Conservation (phyloP, 2,329 filamentous ascomycete species). For the Fusarium veterinarium region DNA sequence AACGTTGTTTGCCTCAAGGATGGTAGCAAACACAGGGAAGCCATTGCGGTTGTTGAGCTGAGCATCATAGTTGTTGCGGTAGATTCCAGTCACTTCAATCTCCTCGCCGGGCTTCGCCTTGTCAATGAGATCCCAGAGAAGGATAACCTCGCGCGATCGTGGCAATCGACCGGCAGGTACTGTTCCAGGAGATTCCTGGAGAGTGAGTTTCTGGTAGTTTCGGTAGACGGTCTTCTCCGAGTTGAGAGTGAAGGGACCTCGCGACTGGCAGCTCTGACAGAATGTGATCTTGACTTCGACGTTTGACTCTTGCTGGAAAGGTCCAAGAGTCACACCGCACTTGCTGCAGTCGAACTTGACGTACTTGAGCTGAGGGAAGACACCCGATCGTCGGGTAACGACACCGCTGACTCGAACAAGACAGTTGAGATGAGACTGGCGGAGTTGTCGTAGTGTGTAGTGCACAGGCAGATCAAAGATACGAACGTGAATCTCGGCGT, state of each 20-base stretch:
- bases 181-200: constrained; percentile 96
- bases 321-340: constrained; percentile 90
- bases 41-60: constrained; percentile 98
- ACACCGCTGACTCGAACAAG: constrained; percentile 94
- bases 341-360: constrained; percentile 98
- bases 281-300: constrained; percentile 96
- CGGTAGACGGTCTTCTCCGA: constrained; percentile 98
- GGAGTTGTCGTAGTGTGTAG: constrained; percentile 93
- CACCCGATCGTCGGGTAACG: constrained; percentile 91
- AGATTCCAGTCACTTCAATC: constrained; percentile 95
- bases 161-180: constrained; percentile 95
- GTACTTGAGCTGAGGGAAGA: constrained; percentile 98
- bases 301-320: constrained; percentile 97
- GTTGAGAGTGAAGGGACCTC: constrained; percentile 94
- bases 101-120: constrained; percentile 97
- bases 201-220: constrained; percentile 97
- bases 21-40: constrained; percentile 97
- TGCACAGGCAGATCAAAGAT: constrained; percentile 95
- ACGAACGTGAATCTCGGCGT: constrained; percentile 96
- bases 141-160: constrained; percentile 91
- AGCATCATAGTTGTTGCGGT: constrained; percentile 98
- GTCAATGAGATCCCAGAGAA: constrained; percentile 97
- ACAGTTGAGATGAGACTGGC: constrained; percentile 95
- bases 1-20: constrained; percentile 96
- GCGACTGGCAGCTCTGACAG: constrained; percentile 95